Evolutionary conservation across 768 basidiomycete species (phyloP).

Genomic region (Boletus patriciae): DNA sequence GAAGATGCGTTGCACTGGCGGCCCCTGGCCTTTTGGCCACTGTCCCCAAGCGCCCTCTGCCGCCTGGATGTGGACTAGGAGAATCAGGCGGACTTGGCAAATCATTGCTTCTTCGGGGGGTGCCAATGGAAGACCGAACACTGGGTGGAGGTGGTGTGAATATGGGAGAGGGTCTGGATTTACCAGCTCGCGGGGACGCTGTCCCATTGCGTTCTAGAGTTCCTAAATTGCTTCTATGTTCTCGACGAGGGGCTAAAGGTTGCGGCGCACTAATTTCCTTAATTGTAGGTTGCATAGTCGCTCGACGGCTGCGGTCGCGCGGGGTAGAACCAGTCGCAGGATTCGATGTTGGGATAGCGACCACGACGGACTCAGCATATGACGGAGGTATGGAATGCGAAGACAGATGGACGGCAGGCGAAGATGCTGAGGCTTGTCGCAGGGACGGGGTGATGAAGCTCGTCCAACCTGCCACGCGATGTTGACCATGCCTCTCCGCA

Average conservation of each 20-base stretch:
- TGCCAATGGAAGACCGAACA: conserved; percentile 35
- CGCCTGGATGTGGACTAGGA: conserved; percentile 44
- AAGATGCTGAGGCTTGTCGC: conserved; percentile 70
- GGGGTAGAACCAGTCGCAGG: conserved; percentile 48
- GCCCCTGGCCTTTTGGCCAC: conserved; percentile 38
- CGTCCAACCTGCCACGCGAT: conserved; percentile 53
- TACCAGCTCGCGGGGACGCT: conserved; percentile 32
- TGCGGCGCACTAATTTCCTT: conserved; percentile 44
- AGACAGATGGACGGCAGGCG: conserved; percentile 66
- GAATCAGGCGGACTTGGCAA: conserved; percentile 48
- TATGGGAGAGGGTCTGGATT: conserved; percentile 35
- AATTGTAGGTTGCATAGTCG: conserved; percentile 35
- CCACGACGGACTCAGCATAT: conserved; percentile 48
- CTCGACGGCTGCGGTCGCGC: conserved; percentile 44
- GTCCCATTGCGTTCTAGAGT: conserved; percentile 30
- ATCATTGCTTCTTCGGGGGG: conserved; percentile 38
- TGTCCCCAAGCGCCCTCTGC: conserved; percentile 36
- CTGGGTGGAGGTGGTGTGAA: conserved; percentile 30
- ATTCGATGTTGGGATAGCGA: conserved; percentile 49
- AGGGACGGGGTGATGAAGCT: conserved; percentile 67
- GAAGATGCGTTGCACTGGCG: conserved; percentile 44
- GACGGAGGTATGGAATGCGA: conserved; percentile 56
- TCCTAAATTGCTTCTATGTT: conserved; percentile 22
- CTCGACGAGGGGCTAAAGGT: conserved; percentile 37
- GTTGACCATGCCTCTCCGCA: conserved; percentile 38